Conservation (phyloP, 768 basidiomycete species). For the Collybia sp. region DNA sequence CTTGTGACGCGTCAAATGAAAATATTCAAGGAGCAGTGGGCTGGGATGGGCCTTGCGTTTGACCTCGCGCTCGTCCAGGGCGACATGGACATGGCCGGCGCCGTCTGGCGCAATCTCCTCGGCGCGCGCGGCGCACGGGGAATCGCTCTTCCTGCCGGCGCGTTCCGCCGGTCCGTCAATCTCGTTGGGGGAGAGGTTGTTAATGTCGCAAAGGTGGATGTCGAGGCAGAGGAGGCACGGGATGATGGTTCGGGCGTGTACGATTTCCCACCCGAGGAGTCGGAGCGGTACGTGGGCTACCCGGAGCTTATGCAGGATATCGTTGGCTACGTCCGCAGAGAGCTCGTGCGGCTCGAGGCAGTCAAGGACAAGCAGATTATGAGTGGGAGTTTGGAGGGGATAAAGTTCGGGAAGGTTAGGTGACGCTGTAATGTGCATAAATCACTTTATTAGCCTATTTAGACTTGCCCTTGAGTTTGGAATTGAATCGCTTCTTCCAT, state of each 20-base stretch:
- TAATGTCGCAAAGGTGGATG: conserved; percentile 50
- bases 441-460: too few species aligned
- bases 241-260: conserved; percentile 73
- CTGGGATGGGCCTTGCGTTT: conserved; percentile 75
- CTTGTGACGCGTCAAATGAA: too few species aligned
- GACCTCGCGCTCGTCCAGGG: conserved; percentile 62
- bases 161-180: conserved; percentile 62
- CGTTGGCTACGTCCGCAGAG: conserved; percentile 66
- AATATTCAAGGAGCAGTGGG: conserved; percentile 80
- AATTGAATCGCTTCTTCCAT: too few species aligned
- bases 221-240: conserved; percentile 51
- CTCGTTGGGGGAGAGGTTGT: conserved; percentile 65
- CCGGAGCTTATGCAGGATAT: conserved; percentile 71
- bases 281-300: conserved; percentile 67
- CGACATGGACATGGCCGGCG: conserved; percentile 81
- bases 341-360: conserved; percentile 63
- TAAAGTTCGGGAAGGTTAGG: conserved; percentile 35
- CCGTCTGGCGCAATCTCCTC: conserved; percentile 89
- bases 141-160: conserved; percentile 26
- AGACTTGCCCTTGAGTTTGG: too few species aligned
- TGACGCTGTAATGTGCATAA: conserved; percentile 1
- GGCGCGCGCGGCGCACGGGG: conserved; percentile 79
- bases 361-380: conserved; percentile 41
- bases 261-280: conserved; percentile 57
- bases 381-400: conserved; percentile 25